Evolutionary conservation across 1,284 basidiomycete genomes (phyloP).

Genomic region (Clitocybe nebularis): DNA sequence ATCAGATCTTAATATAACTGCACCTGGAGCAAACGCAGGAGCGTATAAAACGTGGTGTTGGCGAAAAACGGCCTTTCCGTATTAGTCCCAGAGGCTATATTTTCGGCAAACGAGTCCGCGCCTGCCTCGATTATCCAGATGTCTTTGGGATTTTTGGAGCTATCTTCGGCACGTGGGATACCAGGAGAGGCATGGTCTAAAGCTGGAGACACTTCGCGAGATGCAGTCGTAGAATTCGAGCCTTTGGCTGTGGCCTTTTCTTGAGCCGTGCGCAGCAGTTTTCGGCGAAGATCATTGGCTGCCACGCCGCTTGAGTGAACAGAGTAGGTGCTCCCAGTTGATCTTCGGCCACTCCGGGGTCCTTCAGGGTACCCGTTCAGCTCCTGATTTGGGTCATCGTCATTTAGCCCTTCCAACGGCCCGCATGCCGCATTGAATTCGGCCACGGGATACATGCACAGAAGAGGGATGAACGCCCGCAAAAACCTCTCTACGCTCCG

Average conservation of each 20-base stretch:
- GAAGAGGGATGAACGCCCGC: constrained; percentile 77
- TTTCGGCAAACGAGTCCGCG: constrained; percentile 28
- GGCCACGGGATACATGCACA: constrained; percentile 74
- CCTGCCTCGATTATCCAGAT: constrained; percentile 59
- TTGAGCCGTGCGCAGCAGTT: constrained; percentile 68
- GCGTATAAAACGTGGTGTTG: constrained; percentile 90
- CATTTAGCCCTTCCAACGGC: constrained; percentile 49
- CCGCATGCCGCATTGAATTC: constrained; percentile 78
- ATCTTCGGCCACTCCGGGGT: constrained; percentile 40
- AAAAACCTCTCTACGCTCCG: constrained; percentile 85
- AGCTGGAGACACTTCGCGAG: constrained; percentile 36
- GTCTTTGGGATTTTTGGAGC: constrained; percentile 34
- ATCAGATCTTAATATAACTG: constrained; percentile 8
- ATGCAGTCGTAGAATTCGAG: constrained; percentile 33
- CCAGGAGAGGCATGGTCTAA: constrained; percentile 27
- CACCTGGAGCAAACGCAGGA: constrained; percentile 87
- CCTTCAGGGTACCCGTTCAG: constrained; percentile 41
- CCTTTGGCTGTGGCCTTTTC: constrained; percentile 41
- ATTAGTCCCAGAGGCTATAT: constrained; percentile 22
- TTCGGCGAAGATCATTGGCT: constrained; percentile 72
- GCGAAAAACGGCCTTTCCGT: constrained; percentile 73
- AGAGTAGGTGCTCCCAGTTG: constrained; percentile 37
- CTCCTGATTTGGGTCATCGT: constrained; percentile 43
- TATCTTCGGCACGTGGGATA: constrained; percentile 21
- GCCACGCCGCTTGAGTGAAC: constrained; percentile 45